Base-by-base conservation (phyloP, 2,329 filamentous ascomycete genomes). In the Nigrospora osmanthi region DNA sequence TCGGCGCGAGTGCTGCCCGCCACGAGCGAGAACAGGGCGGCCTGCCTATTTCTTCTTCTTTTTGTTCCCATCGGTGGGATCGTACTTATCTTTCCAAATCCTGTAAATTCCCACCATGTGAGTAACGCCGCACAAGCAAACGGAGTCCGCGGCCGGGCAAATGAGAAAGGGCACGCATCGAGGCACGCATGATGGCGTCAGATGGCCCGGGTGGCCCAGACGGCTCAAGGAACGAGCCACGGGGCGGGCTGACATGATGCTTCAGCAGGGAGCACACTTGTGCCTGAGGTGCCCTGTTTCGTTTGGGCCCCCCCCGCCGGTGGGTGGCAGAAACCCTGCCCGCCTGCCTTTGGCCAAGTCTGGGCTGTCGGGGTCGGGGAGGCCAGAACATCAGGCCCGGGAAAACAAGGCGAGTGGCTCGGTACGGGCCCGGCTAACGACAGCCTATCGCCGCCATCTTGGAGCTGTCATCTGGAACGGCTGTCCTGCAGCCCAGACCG, bases 41-140 rank as follows among this genome's bases (percentile, higher is more conserved):
- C 17, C 33, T 39, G 38, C 5, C 30, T 19, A 11, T 49, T 65
- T 64, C 53, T 73, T 69, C 60, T 74, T 68, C 52, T 60, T 60
- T 48, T 62, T 67, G 23, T 56, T 55, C 46, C 62, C 59, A 31
- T 62, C 58, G 16, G 62, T 68, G 32, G 76, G 72, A 57, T 77
- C 77, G 69, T 97, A 96, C 69, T 97, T 97, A 51, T 95, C 89
- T 65, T 97, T 97, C 89, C 91, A 96, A 61, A 97, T 96, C 90
- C 89, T 95, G 61, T 42, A 44, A 41, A 35, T 33, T 43, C 48
- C 48, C 49, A 55, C 55, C 54, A 55, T 28, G 23, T 61, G 40
- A 59, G 56, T 45, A 47, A 50, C 46, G 47, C 46, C 40, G 33
- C 44, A 28, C 45, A 35, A 16, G 34, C 39, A 32, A 33, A 16